Conservation (phyloP, 2,329 filamentous ascomycete species). For the Aspergillus sp. region DNA sequence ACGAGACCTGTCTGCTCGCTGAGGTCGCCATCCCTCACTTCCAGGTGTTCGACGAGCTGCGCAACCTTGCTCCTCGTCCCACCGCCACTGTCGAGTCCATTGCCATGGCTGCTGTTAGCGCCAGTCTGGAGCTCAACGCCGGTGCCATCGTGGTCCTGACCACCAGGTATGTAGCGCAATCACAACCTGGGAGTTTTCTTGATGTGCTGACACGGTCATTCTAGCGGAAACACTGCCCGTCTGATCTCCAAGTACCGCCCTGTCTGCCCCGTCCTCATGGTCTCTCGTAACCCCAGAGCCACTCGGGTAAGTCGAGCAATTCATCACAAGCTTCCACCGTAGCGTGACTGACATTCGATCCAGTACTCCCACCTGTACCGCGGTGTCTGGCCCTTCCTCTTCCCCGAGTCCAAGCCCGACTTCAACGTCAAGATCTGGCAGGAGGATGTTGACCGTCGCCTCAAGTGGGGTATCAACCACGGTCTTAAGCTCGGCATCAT, state of each 20-base stretch:
- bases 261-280: conserved; percentile 99
- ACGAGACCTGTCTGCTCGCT: conserved; percentile 92
- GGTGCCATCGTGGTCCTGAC: conserved; percentile 95
- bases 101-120: conserved; percentile 94
- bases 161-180: conserved; percentile 61
- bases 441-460: conserved; percentile 94
- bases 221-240: conserved; percentile 84
- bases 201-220: conserved; percentile 21
- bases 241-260: conserved; percentile 98
- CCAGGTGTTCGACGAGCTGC: conserved; percentile 93
- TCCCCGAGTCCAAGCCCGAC: conserved; percentile 90
- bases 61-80: conserved; percentile 76
- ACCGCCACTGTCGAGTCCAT: conserved; percentile 89
- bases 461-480: conserved; percentile 93
- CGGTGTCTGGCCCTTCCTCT: conserved; percentile 96
- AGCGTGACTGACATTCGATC: conserved; percentile 2
- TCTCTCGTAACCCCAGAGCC: conserved; percentile 80
- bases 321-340: background rate
- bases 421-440: conserved; percentile 94
- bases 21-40: conserved; percentile 98
- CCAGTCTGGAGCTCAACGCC: conserved; percentile 92
- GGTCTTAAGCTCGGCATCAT: conserved; percentile 81
- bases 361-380: conserved; percentile 91
- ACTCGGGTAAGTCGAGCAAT: conserved; percentile 60
- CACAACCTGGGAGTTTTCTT: background rate